Conservation (phyloP, 352 stramenopile genomes). For the Blastocystis sp. region DNA sequence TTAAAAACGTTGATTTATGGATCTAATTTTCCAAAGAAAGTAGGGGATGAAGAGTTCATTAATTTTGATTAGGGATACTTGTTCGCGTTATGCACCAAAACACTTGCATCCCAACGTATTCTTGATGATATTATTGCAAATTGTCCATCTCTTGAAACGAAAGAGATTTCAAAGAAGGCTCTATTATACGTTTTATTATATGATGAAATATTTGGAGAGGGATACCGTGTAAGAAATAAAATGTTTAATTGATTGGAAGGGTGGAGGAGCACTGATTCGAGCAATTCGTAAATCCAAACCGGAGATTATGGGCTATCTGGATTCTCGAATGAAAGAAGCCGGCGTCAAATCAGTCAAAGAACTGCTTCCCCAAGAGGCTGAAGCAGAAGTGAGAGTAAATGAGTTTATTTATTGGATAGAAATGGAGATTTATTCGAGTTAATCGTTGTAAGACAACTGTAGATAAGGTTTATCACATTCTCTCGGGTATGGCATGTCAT, state of each 20-base stretch:
- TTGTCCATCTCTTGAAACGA: neutral
- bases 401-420: slow-evolving; percentile 76
- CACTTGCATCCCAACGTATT: slow-evolving; percentile 77
- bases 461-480: slow-evolving; percentile 70
- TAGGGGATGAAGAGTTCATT: slow-evolving; percentile 79
- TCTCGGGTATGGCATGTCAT: neutral
- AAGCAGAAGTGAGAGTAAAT: slow-evolving; percentile 69
- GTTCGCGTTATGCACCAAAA: slow-evolving; percentile 79
- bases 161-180: slow-evolving; percentile 67
- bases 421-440: slow-evolving; percentile 72
- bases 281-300: slow-evolving; percentile 76
- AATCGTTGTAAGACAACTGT: slow-evolving; percentile 75
- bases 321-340: slow-evolving; percentile 76
- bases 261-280: slow-evolving; percentile 72
- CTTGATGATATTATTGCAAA: slow-evolving; percentile 12
- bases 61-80: slow-evolving; percentile 80
- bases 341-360: slow-evolving; percentile 80
- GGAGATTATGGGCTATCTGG: slow-evolving; percentile 77
- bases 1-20: slow-evolving; percentile 81
- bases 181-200: slow-evolving; percentile 81
- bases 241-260: slow-evolving; percentile 73
- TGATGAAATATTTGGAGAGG: slow-evolving; percentile 79
- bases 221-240: neutral
- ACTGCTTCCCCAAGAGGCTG: slow-evolving; percentile 79
- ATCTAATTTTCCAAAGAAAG: slow-evolving; percentile 73